Conservation (phyloP, 2,329 filamentous ascomycete species). For the Pezicula neosporulosa region DNA sequence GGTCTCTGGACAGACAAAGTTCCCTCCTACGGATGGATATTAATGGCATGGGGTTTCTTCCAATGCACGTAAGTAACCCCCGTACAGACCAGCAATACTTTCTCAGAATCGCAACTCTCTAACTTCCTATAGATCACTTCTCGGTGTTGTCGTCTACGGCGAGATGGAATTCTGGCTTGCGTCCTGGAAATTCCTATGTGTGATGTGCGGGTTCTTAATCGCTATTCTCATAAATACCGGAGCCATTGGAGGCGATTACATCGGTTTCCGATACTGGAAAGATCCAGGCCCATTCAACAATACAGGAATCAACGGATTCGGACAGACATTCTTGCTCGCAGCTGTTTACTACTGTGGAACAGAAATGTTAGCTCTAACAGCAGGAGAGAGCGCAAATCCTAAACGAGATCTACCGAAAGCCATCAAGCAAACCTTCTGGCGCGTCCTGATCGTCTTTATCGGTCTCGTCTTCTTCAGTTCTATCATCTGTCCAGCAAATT, state of each 20-base stretch:
- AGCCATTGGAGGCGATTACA: conserved; percentile 40
- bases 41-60: conserved; percentile 42
- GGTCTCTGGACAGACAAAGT: conserved; percentile 60
- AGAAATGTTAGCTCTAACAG: conserved; percentile 41
- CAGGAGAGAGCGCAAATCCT: conserved; percentile 58
- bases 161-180: conserved; percentile 50
- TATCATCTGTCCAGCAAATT: conserved; percentile 28
- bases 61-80: conserved; percentile 16
- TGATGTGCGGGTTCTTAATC: conserved; percentile 58
- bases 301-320: conserved; percentile 40
- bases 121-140: conserved; percentile 28
- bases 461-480: conserved; percentile 27
- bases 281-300: conserved; percentile 36
- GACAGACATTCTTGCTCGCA: conserved; percentile 42
- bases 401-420: conserved; percentile 53
- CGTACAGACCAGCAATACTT: too few species aligned
- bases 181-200: conserved; percentile 45
- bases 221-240: conserved; percentile 56
- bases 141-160: conserved; percentile 43
- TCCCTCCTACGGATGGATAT: conserved; percentile 38
- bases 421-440: conserved; percentile 58
- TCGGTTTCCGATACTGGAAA: conserved; percentile 46
- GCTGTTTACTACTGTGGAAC: conserved; percentile 37
- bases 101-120: too few species aligned
- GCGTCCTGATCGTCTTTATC: conserved; percentile 56